These are phyloP conservation scores for Bassia scoparia DNA, from an alignment of 148 eudicot species.

Conservation along the genomic window DNA sequence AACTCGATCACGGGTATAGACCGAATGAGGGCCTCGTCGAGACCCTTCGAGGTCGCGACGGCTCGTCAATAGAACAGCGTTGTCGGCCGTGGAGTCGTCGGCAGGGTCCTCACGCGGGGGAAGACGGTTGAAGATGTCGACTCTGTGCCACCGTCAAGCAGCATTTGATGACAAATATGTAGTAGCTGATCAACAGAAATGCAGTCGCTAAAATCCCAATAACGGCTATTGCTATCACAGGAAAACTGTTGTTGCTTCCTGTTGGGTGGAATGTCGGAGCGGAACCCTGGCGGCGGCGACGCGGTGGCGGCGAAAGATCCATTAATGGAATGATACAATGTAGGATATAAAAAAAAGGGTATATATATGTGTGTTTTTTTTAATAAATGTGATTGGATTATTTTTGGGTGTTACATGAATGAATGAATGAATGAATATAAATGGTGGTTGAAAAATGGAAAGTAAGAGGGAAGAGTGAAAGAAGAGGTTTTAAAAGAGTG, in stretches of 20 bases:
- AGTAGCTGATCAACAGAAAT: constrained; percentile 60
- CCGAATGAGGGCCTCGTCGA: constrained; percentile 63
- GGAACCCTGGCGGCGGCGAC: constrained; percentile 5
- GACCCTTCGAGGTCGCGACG: constrained; percentile 30
- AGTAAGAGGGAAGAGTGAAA: constrained; percentile 8
- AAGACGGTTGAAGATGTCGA: constrained; percentile 44
- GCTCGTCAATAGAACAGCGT: no score
- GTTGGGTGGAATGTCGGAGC: constrained; percentile 1
- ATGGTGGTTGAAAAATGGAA: neutral
- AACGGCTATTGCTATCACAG: constrained; percentile 70
- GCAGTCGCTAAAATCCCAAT: constrained; percentile 71
- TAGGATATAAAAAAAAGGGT: no score
- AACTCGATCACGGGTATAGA: constrained; percentile 62
- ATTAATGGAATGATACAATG: neutral
- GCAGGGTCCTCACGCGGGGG: constrained; percentile 29
- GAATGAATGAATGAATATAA: neutral
- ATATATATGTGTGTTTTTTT: neutral
- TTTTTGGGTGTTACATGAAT: neutral
- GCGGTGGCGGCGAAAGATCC: constrained; percentile 2
- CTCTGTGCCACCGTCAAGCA: constrained; percentile 55
- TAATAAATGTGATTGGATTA: no score
- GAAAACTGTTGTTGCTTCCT: constrained; percentile 36
- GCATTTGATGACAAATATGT: constrained; percentile 80
- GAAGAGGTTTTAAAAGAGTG: constrained; percentile 6
- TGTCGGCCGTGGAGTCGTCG: constrained; percentile 6